Evolutionary conservation across 306 rosid species (phyloP).

Genomic region (Rosa persica): DNA sequence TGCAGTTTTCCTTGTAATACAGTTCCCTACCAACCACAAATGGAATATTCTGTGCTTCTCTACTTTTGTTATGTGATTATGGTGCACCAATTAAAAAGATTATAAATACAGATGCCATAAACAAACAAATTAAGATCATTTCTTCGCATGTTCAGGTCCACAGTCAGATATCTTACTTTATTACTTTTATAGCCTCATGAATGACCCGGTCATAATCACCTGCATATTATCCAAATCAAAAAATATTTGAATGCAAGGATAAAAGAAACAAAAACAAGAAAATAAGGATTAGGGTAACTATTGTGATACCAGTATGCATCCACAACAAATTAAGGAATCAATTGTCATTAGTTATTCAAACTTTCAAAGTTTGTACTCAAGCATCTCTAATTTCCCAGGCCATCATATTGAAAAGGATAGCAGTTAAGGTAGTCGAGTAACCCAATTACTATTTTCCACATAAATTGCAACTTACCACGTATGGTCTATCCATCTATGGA

Average conservation of each 20-base stretch:
- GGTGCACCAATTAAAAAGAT: neutral
- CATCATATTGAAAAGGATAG: neutral
- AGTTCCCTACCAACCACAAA: no score
- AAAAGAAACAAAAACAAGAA: neutral
- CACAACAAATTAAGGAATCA: no score
- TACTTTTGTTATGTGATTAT: neutral
- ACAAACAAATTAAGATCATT: neutral
- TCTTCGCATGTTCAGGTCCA: neutral
- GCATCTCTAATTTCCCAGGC: neutral
- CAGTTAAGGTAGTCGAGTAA: neutral
- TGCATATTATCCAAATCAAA: conserved; percentile 37
- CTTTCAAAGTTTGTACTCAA: neutral
- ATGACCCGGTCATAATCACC: conserved; percentile 72
- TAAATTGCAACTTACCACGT: neutral
- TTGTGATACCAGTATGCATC: no score
- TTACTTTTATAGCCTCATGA: conserved; percentile 59
- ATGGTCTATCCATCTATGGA: neutral
- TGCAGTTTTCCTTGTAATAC: no score
- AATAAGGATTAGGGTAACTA: neutral
- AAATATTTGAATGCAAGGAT: conserved; percentile 4
- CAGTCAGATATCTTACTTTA: conserved; percentile 46
- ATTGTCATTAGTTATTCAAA: no score
- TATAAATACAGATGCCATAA: neutral
- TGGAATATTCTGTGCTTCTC: no score
- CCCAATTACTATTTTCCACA: neutral